These are phyloP conservation scores for Cyberlindnera japonica DNA, from an alignment of 805 yeast species.

Conservation along the genomic window DNA sequence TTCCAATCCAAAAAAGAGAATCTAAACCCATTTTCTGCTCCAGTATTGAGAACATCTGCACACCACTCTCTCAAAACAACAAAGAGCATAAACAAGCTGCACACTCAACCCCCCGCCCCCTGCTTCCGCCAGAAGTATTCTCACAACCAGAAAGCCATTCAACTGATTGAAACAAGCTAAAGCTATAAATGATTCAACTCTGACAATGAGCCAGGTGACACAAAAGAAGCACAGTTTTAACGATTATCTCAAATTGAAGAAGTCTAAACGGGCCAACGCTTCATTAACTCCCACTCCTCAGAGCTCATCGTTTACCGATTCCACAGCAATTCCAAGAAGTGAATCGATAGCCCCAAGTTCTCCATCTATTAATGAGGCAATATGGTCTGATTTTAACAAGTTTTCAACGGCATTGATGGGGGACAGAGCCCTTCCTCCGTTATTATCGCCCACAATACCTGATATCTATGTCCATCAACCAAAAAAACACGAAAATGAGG, in stretches of 20 bases:
- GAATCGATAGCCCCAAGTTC: not conserved
- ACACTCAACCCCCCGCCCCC: not conserved
- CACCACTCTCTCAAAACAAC: not conserved
- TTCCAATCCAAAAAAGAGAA: not conserved
- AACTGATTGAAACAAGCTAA: no score
- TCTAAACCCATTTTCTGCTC: not conserved
- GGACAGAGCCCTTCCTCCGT: not conserved
- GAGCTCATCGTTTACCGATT: not conserved
- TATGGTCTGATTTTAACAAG: not conserved
- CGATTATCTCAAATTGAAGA: conserved; percentile 7
- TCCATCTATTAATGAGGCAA: not conserved
- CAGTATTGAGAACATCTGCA: not conserved
- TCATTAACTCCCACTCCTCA: not conserved
- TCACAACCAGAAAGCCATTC: no score
- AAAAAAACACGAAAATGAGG: not conserved
- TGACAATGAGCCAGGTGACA: not conserved
- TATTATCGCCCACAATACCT: not conserved
- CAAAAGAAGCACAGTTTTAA: conserved; percentile 6
- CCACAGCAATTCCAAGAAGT: no score
- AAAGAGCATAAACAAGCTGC: not conserved
- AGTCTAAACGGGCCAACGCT: not conserved
- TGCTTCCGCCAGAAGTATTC: no score
- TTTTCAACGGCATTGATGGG: not conserved
- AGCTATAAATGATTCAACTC: not conserved
- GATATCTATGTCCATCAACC: not conserved